These are phyloP conservation scores for Teunomyces panamensis DNA, from an alignment of 805 yeast species.

Conservation along the genomic window DNA sequence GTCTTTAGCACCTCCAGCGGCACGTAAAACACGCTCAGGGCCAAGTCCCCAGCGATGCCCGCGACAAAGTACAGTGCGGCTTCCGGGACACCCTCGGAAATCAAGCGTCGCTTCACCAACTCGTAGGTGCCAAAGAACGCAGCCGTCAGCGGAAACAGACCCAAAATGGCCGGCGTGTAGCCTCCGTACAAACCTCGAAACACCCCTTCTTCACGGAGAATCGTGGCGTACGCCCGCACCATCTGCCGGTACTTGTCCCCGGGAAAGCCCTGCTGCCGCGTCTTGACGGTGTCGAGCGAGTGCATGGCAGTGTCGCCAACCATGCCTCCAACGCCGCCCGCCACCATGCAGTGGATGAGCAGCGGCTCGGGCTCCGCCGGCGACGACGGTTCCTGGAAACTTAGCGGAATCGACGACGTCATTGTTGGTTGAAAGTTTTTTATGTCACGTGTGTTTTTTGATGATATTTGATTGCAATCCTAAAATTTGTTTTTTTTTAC, in stretches of 20 bases:
- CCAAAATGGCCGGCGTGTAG: constrained; percentile 85
- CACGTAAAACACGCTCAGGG: constrained; percentile 83
- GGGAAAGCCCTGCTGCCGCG: constrained; percentile 95
- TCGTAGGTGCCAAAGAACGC: constrained; percentile 94
- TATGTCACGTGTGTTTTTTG: neutral
- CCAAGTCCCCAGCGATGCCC: constrained; percentile 92
- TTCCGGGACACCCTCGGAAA: constrained; percentile 66
- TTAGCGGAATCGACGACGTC: constrained; percentile 35
- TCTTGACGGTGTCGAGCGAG: constrained; percentile 93
- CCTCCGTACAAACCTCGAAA: constrained; percentile 88
- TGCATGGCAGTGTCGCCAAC: constrained; percentile 94
- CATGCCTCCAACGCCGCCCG: constrained; percentile 95
- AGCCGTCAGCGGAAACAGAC: constrained; percentile 91
- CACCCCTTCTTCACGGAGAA: constrained; percentile 82
- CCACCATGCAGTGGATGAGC: constrained; percentile 62
- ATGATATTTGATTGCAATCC: neutral
- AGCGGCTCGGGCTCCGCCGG: constrained; percentile 19
- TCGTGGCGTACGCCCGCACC: constrained; percentile 70
- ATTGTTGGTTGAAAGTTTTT: constrained; percentile 5
- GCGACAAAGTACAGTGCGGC: constrained; percentile 77
- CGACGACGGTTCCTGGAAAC: constrained; percentile 22
- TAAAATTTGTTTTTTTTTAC: no score
- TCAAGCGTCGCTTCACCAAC: constrained; percentile 65
- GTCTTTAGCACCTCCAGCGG: constrained; percentile 96
- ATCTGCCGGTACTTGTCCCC: constrained; percentile 67